Conservation (phyloP, 2,329 filamentous ascomycete species). For the Aspergillus calidoustus region DNA sequence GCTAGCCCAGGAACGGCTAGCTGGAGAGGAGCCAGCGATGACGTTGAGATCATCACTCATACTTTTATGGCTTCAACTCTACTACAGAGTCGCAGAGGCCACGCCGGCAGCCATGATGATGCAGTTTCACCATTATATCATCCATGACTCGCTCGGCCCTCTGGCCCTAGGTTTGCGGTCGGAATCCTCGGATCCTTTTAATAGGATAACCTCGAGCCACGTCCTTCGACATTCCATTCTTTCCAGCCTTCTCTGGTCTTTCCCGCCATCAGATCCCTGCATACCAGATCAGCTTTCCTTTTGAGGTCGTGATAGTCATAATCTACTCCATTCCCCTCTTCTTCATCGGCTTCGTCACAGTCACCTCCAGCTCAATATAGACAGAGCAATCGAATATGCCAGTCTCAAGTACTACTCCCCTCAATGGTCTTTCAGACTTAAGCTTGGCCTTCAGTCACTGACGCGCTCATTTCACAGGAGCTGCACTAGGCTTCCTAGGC, state of each 20-base stretch:
- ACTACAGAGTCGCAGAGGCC: slow-evolving; percentile 1
- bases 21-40: slow-evolving; percentile 33
- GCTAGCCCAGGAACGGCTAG: slow-evolving; percentile 31
- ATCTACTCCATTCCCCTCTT: slow-evolving; percentile 2
- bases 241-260: slow-evolving; percentile 4
- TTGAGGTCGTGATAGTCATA: slow-evolving; percentile 17
- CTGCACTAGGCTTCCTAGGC: slow-evolving; percentile 59
- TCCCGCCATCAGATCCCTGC: slow-evolving; percentile 8
- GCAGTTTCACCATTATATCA: slow-evolving; percentile 35
- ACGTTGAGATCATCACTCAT: slow-evolving; percentile 36
- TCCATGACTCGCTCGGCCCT: slow-evolving; percentile 22
- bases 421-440: neutral
- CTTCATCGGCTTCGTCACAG: neutral
- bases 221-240: slow-evolving; percentile 11
- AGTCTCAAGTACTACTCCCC: slow-evolving; percentile 38
- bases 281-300: slow-evolving; percentile 7
- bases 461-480: slow-evolving; percentile 48
- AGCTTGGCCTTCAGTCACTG: slow-evolving; percentile 4
- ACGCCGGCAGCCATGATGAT: slow-evolving; percentile 17
- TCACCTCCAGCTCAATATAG: slow-evolving; percentile 7
- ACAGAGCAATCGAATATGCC: slow-evolving; percentile 21
- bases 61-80: slow-evolving; percentile 11
- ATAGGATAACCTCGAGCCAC: slow-evolving; percentile 19
- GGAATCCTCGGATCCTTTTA: slow-evolving; percentile 31
- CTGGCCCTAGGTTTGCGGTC: slow-evolving; percentile 17